Evolutionary conservation across 1,284 basidiomycete species (phyloP).

Genomic region (Rhodotorula glutinis): DNA sequence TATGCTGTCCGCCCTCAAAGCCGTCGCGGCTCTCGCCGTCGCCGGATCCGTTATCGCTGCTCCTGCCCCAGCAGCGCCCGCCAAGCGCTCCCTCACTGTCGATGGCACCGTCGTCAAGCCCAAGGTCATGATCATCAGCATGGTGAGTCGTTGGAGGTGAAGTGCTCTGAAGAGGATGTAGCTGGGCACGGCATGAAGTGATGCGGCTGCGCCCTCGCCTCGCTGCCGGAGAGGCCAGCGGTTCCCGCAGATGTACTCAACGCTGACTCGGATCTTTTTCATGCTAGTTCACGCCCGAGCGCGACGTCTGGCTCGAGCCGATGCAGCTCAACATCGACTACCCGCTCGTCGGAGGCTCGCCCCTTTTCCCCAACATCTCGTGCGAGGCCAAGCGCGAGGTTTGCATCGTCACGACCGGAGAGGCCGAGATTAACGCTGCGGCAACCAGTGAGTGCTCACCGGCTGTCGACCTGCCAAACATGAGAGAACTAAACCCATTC

Average conservation of each 20-base stretch:
- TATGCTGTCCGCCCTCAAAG: constrained; percentile 6
- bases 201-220: no score
- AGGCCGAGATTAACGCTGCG: constrained; percentile 57
- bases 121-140: constrained; percentile 46
- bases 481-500: neutral
- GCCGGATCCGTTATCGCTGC: constrained; percentile 20
- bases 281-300: constrained; percentile 47
- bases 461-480: neutral
- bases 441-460: constrained; percentile 34
- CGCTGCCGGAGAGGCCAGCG: no score
- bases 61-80: constrained; percentile 6
- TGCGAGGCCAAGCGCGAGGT: constrained; percentile 51
- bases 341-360: constrained; percentile 50
- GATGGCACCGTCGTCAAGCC: constrained; percentile 28
- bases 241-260: no score
- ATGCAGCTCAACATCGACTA: constrained; percentile 44
- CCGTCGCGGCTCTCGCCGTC: constrained; percentile 10
- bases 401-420: constrained; percentile 51
- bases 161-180: no score
- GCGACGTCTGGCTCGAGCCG: constrained; percentile 46
- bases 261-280: no score
- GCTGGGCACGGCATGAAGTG: no score
- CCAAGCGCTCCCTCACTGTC: neutral
- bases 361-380: constrained; percentile 52
- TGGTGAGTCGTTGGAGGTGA: constrained; percentile 5